Conservation (phyloP, 2,329 filamentous ascomycete species). For the Eutypella sp. region DNA sequence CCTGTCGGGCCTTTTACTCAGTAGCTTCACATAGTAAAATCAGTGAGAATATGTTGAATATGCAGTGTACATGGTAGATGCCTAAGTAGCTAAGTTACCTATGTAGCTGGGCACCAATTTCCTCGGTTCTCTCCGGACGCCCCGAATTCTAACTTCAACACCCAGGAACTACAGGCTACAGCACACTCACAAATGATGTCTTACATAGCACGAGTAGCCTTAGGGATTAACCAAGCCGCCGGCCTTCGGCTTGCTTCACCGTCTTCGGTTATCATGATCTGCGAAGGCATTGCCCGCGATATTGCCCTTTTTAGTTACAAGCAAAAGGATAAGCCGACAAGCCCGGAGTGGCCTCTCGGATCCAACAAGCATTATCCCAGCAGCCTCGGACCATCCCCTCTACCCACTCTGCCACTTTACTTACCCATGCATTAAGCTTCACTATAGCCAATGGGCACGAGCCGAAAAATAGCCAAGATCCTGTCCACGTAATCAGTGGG, state of each 20-base stretch:
- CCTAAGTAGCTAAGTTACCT: not conserved
- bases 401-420: not conserved
- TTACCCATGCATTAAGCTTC: not conserved
- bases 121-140: conserved; percentile 23
- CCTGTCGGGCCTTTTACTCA: not conserved
- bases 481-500: conserved; percentile 1
- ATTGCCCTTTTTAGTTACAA: too few species aligned
- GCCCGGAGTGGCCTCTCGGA: too few species aligned
- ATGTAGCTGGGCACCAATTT: conserved; percentile 11
- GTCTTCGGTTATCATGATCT: too few species aligned
- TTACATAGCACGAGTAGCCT: too few species aligned
- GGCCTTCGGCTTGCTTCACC: too few species aligned
- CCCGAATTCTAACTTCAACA: conserved; percentile 1
- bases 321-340: too few species aligned
- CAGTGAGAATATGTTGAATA: not conserved
- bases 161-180: not conserved
- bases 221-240: not conserved
- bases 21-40: not conserved
- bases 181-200: not conserved
- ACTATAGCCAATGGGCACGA: not conserved
- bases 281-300: too few species aligned
- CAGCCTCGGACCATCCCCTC: not conserved
- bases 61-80: not conserved
- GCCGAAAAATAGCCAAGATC: not conserved
- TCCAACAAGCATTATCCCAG: too few species aligned